These are phyloP conservation scores for Pseudozyma pruni DNA, from an alignment of 1,284 basidiomycete genomes.

Conservation along the genomic window DNA sequence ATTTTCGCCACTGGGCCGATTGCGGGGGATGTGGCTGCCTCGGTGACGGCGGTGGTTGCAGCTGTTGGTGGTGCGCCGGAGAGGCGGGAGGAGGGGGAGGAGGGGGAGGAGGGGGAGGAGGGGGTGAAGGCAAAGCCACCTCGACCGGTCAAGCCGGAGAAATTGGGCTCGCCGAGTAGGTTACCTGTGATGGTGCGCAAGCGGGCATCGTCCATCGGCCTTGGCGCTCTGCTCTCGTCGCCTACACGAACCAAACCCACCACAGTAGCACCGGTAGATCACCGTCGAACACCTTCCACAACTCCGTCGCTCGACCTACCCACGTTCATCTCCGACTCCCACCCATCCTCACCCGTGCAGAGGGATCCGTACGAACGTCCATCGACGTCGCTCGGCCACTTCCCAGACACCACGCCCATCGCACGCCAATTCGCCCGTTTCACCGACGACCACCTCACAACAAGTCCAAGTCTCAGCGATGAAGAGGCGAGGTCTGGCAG, in stretches of 20 bases:
- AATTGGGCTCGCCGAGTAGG: conserved; percentile 16
- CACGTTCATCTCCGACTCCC: neutral
- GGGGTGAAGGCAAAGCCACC: too few relatives aligned
- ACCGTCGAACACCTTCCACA: neutral
- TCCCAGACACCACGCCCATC: conserved; percentile 24
- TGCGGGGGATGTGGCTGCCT: conserved; percentile 16
- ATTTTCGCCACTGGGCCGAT: conserved; percentile 46
- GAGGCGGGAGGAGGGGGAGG: neutral
- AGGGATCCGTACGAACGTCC: conserved; percentile 31
- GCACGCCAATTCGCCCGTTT: conserved; percentile 30
- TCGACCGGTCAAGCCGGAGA: conserved; percentile 34
- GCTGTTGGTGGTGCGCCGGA: neutral
- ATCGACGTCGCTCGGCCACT: conserved; percentile 42
- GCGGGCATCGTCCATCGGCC: conserved; percentile 16
- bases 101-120: neutral
- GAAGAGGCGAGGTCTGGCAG: neutral
- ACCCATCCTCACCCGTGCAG: neutral
- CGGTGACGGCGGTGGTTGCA: conserved; percentile 1
- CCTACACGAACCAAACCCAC: neutral
- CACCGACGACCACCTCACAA: neutral
- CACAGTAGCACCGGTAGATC: neutral
- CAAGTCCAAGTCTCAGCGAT: neutral
- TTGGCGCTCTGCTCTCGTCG: conserved; percentile 13
- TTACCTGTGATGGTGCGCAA: conserved; percentile 35
- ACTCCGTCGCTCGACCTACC: conserved; percentile 18